Evolutionary conservation across 2,329 filamentous ascomycete genomes (phyloP).

Genomic region (Pestalotiopsis sp.): DNA sequence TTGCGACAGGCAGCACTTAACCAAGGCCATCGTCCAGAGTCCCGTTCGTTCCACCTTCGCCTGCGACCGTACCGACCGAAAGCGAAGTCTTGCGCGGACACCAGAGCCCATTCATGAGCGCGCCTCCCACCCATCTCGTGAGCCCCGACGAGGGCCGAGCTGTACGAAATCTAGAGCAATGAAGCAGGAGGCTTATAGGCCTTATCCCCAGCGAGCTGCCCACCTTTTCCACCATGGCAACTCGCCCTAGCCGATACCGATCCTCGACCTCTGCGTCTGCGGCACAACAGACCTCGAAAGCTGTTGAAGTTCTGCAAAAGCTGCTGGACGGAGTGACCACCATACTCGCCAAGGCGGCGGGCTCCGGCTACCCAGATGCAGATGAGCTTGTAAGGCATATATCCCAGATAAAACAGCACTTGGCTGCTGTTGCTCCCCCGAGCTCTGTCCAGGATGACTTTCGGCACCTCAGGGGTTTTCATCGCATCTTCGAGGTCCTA

Average conservation of each 20-base stretch:
- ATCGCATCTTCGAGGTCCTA: conserved; percentile 70
- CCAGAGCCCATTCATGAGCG: neutral
- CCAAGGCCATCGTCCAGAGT: neutral
- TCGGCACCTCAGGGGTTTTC: conserved; percentile 78
- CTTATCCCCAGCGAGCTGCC: conserved; percentile 1
- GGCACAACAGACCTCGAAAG: conserved; percentile 59
- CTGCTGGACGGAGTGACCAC: conserved; percentile 53
- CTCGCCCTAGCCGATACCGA: conserved; percentile 60
- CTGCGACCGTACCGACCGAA: neutral
- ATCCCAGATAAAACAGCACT: conserved; percentile 67
- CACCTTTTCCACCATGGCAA: conserved; percentile 44
- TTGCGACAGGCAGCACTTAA: neutral
- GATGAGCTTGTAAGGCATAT: conserved; percentile 56
- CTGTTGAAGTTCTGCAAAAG: conserved; percentile 59
- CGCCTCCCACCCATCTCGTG: neutral
- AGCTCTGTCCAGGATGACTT: conserved; percentile 75
- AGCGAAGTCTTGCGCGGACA: neutral
- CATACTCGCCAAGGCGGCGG: conserved; percentile 34
- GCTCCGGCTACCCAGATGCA: conserved; percentile 51
- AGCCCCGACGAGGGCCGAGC: neutral
- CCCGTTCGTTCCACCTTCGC: neutral
- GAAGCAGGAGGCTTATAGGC: conserved; percentile 8
- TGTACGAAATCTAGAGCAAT: conserved; percentile 1
- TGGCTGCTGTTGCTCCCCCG: conserved; percentile 50
- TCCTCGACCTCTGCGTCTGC: conserved; percentile 66